Base-by-base conservation (phyloP, 257 asterid genomes). In the Nicotiana benthamiana region DNA sequence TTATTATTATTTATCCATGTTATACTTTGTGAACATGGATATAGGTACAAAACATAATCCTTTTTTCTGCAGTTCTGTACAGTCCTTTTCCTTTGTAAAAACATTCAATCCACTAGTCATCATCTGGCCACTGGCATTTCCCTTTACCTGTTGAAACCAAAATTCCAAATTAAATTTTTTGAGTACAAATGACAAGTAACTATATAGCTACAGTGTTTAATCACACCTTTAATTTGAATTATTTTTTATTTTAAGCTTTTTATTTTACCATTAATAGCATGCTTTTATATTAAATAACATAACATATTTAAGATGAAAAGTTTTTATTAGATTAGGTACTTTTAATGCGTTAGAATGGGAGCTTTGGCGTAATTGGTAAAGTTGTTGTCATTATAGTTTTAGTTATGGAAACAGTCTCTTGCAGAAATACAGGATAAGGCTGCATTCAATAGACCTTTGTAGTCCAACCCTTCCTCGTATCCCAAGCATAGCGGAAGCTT, bases 21-120 rank as follows among this genome's bases (percentile, higher is more conserved):
- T 36, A 52, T 74, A 83, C 61, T 82, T 79, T n/a, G 76, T 75
- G 48, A 80, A 63, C 61, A 46, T 63, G 70, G 79, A 83, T 27
- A 64, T 61, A 75, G 79, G 77, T 40, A 80, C 83, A 82, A 87
- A 83, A 81, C 90, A 86, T 52, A 82, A 36, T 43, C 89, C 87
- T 56, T 76, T 88, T 74, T 83, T 87, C 86, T 86, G 83, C 85
- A 88, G 36, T 48, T 89, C 89, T 52, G 83, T 72, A 56, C 11
- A 26, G 59, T 83, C 72, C 57, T 43, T 76, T 53, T 84, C 81
- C 53, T 82, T 85, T 46, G 85, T 83, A 34, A 54, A 83, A 5
- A 64, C 80, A 72, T 67, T 43, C 60, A 72, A 72, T 46, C 77
- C 77, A 72, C 77, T 72, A 70, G 77, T 70, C 77, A 70, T 70